Percentiles rank a stretch among this genome's conserved stretches.
phyloP scores from a whole-genome alignment of 23 red algal genomes.

The Rhodosorus marinus region DNA sequence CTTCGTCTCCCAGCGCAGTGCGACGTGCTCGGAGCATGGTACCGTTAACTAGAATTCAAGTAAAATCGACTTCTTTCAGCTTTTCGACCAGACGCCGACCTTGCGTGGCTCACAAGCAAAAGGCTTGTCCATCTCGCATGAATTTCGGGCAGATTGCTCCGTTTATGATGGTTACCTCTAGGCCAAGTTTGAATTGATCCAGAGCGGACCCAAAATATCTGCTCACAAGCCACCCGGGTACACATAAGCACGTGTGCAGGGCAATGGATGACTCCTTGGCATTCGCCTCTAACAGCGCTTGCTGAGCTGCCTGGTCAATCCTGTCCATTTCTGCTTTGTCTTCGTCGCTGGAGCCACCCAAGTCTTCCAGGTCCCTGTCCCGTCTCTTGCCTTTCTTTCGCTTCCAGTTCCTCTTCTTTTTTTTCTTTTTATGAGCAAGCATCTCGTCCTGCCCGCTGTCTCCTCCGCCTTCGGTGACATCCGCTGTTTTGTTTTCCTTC shows the following conservation, averaged over 20 bases:
- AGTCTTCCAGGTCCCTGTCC: conserved; percentile 8
- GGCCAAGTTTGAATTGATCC: conserved; percentile 60
- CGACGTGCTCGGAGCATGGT: conserved; percentile 65
- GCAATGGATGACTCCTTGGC: not conserved
- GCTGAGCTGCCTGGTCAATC: not conserved
- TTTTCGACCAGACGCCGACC: no score
- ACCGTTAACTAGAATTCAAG: conserved; percentile 30
- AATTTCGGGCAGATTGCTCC: no score
- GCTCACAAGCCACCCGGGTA: conserved; percentile 72
- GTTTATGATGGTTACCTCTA: no score
- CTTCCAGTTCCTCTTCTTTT: conserved; percentile 27
- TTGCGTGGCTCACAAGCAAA: no score
- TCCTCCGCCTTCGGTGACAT: not conserved
- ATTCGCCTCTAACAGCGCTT: not conserved
- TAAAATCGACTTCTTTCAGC: no score
- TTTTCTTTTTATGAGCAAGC: not conserved
- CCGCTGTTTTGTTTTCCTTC: not conserved
- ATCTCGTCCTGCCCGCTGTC: not conserved
- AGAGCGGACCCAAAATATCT: conserved; percentile 50
- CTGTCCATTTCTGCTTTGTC: not conserved
- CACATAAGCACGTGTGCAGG: conserved; percentile 65
- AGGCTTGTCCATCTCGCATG: no score
- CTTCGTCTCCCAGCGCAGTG: conserved; percentile 84
- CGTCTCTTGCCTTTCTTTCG: conserved; percentile 26
- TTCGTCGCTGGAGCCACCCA: no score